Evolutionary conservation across 306 rosid species (phyloP).

Genomic region (Rosa persica): DNA sequence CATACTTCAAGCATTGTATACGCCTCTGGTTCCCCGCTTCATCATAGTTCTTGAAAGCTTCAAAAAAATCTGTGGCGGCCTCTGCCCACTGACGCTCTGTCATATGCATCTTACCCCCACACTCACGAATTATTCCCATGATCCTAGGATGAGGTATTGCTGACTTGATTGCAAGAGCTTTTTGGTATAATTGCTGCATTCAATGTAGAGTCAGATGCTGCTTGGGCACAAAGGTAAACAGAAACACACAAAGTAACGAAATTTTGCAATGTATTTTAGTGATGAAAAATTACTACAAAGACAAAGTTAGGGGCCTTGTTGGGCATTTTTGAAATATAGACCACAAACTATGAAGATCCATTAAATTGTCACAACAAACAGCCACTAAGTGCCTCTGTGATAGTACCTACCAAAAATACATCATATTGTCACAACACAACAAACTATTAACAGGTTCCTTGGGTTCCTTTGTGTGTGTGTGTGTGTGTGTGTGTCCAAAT

Average conservation of each 20-base stretch:
- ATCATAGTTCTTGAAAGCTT: constrained; percentile 92
- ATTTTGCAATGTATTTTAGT: not conserved
- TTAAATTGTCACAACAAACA: not conserved
- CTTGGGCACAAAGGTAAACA: constrained; percentile 17
- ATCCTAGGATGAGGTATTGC: constrained; percentile 99
- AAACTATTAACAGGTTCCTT: not conserved
- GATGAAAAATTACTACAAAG: not conserved
- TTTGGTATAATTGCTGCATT: constrained; percentile 97
- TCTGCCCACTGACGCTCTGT: constrained; percentile 99
- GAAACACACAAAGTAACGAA: not conserved
- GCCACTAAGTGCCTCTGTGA: not conserved
- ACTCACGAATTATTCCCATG: constrained; percentile 97
- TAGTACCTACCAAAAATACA: not conserved
- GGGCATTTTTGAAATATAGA: not conserved
- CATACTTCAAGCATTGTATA: constrained; percentile 94
- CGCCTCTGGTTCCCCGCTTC: constrained; percentile 99
- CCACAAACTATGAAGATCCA: not conserved
- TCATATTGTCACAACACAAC: not conserved
- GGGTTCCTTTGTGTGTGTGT: no score
- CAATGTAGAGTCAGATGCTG: constrained; percentile 23
- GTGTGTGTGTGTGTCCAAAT: no score
- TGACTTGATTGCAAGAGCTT: constrained; percentile 94
- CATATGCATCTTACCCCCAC: constrained; percentile 99
- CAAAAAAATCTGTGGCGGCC: constrained; percentile 96
- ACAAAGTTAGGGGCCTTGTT: not conserved